Percentiles rank a stretch among this genome's conserved stretches.
These are phyloP conservation scores for Pseudogymnoascus sp. DNA, from an alignment of 2,329 filamentous ascomycete species.

Conservation along the genomic window DNA sequence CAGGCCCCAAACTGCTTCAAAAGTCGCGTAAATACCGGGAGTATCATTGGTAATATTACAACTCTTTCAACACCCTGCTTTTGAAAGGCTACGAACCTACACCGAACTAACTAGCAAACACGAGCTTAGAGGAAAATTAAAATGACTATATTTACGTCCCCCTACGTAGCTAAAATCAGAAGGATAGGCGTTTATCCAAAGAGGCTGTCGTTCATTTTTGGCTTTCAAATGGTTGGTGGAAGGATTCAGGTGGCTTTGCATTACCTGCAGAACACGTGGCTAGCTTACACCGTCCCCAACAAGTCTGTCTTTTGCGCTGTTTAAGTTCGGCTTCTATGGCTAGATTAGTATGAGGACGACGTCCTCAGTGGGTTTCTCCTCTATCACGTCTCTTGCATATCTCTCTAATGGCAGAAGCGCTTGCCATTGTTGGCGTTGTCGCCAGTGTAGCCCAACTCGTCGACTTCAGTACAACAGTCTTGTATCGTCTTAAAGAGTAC, in stretches of 20 bases:
- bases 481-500: constrained; percentile 10
- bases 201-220: too few relatives aligned
- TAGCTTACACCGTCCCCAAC: not conserved
- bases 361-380: not conserved
- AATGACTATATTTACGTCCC: too few relatives aligned
- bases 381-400: not conserved
- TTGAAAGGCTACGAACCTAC: too few relatives aligned
- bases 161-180: too few relatives aligned
- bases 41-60: not conserved
- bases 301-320: not conserved
- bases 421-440: constrained; percentile 16
- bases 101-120: too few relatives aligned
- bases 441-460: constrained; percentile 18
- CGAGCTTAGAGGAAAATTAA: too few relatives aligned
- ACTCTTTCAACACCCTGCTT: not conserved
- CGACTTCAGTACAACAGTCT: constrained; percentile 12
- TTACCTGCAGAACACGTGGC: too few relatives aligned
- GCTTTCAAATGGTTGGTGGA: too few relatives aligned
- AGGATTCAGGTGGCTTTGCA: too few relatives aligned
- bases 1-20: not conserved
- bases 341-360: too few relatives aligned
- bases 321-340: not conserved
- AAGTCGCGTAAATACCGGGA: not conserved
- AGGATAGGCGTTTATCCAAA: too few relatives aligned
- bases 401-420: constrained; percentile 18